Conservation (phyloP, 352 stramenopile species). For the Sclerospora graminicola region DNA sequence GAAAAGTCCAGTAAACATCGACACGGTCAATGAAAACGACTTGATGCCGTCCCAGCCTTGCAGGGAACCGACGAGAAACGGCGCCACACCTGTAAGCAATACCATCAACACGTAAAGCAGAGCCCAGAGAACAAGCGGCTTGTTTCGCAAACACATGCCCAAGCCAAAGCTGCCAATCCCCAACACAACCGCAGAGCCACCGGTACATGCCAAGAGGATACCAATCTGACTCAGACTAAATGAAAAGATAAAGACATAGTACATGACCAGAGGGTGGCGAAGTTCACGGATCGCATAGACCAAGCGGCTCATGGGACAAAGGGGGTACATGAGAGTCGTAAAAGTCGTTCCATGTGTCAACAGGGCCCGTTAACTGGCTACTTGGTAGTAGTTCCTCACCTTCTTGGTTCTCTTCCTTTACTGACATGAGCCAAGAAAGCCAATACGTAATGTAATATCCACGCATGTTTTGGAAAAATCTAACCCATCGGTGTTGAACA, state of each 20-base stretch:
- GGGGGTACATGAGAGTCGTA: conserved; percentile 52
- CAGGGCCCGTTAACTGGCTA: conserved; percentile 7
- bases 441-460: conserved; percentile 78
- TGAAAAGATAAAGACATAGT: conserved; percentile 68
- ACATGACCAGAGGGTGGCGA: conserved; percentile 72
- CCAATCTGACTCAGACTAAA: conserved; percentile 62
- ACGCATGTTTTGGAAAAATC: conserved; percentile 81
- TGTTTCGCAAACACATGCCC: conserved; percentile 48
- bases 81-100: conserved; percentile 40
- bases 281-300: conserved; percentile 67
- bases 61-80: conserved; percentile 51
- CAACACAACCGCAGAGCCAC: conserved; percentile 44
- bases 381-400: conserved; percentile 29
- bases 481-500: conserved; percentile 83
- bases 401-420: conserved; percentile 32
- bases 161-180: conserved; percentile 58
- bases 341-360: conserved; percentile 70
- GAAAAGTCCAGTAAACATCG: conserved; percentile 69
- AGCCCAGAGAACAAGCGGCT: conserved; percentile 36
- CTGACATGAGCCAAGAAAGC: conserved; percentile 74
- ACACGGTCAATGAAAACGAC: conserved; percentile 52
- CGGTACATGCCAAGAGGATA: conserved; percentile 48
- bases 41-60: conserved; percentile 57
- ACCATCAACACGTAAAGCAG: conserved; percentile 68
- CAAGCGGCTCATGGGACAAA: conserved; percentile 53